phyloP scores from a whole-genome alignment of 2,329 filamentous ascomycete genomes.

The Fusarium sp. region DNA sequence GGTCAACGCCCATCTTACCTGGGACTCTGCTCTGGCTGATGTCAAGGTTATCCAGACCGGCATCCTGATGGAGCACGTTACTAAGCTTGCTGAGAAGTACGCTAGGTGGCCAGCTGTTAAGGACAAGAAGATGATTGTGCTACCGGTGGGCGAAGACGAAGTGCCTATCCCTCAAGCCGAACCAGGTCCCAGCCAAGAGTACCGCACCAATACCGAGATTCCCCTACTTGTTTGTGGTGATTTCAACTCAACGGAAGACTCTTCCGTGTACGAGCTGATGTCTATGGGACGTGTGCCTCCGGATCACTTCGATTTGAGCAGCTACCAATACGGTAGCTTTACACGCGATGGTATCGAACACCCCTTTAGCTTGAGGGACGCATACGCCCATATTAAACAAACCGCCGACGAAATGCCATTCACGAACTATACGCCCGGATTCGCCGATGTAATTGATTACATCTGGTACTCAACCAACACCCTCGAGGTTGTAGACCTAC shows the following conservation, averaged over 20 bases:
- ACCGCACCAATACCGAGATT: constrained; percentile 86
- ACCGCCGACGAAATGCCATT: constrained; percentile 87
- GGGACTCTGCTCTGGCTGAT: constrained; percentile 90
- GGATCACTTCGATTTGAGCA: constrained; percentile 82
- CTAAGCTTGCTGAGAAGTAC: constrained; percentile 87
- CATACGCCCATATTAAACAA: constrained; percentile 85
- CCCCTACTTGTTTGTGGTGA: constrained; percentile 93
- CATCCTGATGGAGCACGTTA: constrained; percentile 92
- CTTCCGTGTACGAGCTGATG: constrained; percentile 91
- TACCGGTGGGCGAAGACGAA: constrained; percentile 59
- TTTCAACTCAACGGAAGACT: constrained; percentile 90
- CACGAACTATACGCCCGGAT: constrained; percentile 97
- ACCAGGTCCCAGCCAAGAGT: constrained; percentile 85
- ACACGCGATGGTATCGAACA: constrained; percentile 93
- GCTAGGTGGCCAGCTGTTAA: constrained; percentile 81
- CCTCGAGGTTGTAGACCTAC: constrained; percentile 82
- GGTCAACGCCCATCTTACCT: constrained; percentile 93
- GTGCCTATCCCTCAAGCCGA: constrained; percentile 65
- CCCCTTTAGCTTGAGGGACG: constrained; percentile 91
- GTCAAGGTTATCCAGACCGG: constrained; percentile 97
- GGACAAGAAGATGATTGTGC: constrained; percentile 75
- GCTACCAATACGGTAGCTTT: constrained; percentile 91
- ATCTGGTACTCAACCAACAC: constrained; percentile 97
- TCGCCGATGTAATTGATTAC: constrained; percentile 92
- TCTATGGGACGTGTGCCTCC: constrained; percentile 81